Conservation (phyloP, 306 rosid genomes). For the Abrus precatorius region DNA sequence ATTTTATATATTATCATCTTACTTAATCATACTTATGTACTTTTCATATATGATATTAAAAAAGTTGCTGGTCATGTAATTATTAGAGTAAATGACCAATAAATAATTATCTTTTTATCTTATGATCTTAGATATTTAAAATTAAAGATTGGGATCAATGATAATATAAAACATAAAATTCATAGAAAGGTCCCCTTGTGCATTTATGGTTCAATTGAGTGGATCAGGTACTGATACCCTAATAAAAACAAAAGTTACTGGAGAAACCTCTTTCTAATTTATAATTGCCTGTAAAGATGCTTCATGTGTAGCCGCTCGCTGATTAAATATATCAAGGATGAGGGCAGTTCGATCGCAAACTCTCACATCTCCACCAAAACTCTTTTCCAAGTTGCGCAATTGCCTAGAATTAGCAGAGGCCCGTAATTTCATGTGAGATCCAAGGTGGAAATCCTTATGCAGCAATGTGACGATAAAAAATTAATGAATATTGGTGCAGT, state of each 20-base stretch:
- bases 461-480: slow-evolving; percentile 13
- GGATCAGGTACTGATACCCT: slow-evolving; percentile 42
- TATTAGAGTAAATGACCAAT: slow-evolving; percentile 1
- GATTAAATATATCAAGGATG: slow-evolving; percentile 94
- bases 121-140: slow-evolving; percentile 1
- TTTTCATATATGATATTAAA: background rate
- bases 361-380: slow-evolving; percentile 94
- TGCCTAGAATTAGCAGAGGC: slow-evolving; percentile 63
- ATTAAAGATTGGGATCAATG: slow-evolving; percentile 13
- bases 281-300: slow-evolving; percentile 87
- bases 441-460: slow-evolving; percentile 33
- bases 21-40: slow-evolving; percentile 8
- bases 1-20: slow-evolving; percentile 25
- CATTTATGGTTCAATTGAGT: slow-evolving; percentile 32
- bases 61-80: background rate
- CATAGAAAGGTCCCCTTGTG: slow-evolving; percentile 8
- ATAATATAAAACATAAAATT: slow-evolving; percentile 14
- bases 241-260: slow-evolving; percentile 41
- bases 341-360: slow-evolving; percentile 97
- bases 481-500: slow-evolving; percentile 23
- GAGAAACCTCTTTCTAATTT: slow-evolving; percentile 39
- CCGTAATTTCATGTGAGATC: slow-evolving; percentile 41
- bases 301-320: slow-evolving; percentile 99
- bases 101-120: slow-evolving; percentile 6
- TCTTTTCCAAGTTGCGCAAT: slow-evolving; percentile 91